Conservation (phyloP, 768 basidiomycete genomes). For the Suillus luteus region DNA sequence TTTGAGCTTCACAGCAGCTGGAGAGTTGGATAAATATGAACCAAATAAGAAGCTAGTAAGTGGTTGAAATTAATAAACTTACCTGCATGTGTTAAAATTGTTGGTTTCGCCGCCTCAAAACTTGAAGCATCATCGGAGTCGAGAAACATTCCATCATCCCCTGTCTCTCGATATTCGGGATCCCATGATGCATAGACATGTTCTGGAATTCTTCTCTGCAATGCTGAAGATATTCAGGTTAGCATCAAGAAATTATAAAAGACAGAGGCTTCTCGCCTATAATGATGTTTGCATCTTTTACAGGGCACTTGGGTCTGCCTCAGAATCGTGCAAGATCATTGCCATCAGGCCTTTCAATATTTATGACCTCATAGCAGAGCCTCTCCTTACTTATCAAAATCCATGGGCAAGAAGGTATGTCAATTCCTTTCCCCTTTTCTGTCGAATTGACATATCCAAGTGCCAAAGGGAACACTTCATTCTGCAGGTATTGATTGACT, state of each 20-base stretch:
- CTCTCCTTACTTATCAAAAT: conserved; percentile 10
- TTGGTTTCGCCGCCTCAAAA: background rate
- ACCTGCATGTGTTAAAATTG: background rate
- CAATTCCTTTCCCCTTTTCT: conserved; percentile 7
- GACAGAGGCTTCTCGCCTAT: conserved; percentile 6
- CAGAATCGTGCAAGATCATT: conserved; percentile 1
- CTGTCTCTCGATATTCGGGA: background rate
- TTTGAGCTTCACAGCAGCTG: background rate
- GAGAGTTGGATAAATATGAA: background rate
- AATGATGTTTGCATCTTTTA: conserved; percentile 2
- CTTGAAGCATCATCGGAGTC: background rate
- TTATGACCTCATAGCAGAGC: background rate
- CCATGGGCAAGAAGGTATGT: background rate
- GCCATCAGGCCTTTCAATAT: background rate
- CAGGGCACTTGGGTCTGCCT: conserved; percentile 7
- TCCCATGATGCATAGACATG: conserved; percentile 10
- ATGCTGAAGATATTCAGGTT: background rate
- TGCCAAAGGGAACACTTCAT: background rate
- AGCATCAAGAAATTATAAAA: background rate
- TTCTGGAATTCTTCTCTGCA: background rate
- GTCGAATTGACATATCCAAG: background rate
- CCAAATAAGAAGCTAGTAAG: background rate
- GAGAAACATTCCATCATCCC: background rate
- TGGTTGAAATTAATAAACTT: background rate
- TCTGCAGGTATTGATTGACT: background rate